Percentiles rank a stretch among this genome's conserved stretches.
phyloP scores from a whole-genome alignment of 768 basidiomycete genomes.

The Goffeauzyma gilvescens region DNA sequence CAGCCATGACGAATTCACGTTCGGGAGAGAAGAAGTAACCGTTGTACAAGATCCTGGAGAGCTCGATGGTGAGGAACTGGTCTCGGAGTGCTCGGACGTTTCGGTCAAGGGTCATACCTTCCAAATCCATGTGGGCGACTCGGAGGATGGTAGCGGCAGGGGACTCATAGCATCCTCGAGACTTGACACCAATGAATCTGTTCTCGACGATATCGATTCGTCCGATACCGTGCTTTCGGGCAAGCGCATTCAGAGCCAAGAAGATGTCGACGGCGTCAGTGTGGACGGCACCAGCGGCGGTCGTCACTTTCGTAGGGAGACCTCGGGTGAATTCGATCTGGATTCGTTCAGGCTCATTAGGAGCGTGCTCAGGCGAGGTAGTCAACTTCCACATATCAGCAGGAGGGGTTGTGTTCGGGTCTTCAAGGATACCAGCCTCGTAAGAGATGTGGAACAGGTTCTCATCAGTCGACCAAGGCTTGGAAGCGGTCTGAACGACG shows the following conservation, averaged over 20 bases:
- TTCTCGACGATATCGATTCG: constrained; percentile 99
- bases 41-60: constrained; percentile 86
- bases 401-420: constrained; percentile 85
- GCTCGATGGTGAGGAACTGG: constrained; percentile 77
- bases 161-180: constrained; percentile 97
- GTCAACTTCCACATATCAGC: constrained; percentile 99
- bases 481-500: constrained; percentile 81
- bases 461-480: constrained; percentile 99
- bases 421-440: constrained; percentile 95
- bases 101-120: constrained; percentile 92
- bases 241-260: constrained; percentile 71
- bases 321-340: constrained; percentile 70
- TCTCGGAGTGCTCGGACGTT: constrained; percentile 88
- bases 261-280: constrained; percentile 94
- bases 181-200: constrained; percentile 97
- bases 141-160: constrained; percentile 93
- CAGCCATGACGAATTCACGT: constrained; percentile 76
- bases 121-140: constrained; percentile 83
- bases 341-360: constrained; percentile 56
- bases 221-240: constrained; percentile 84
- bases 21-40: constrained; percentile 99
- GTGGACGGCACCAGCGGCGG: constrained; percentile 41
- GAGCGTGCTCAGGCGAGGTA: constrained; percentile 59
- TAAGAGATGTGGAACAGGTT: constrained; percentile 99
- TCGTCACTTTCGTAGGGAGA: constrained; percentile 63